Percentiles rank a stretch among this genome's conserved stretches.
These are phyloP conservation scores for Haplographium delicatum DNA, from an alignment of 495 filamentous ascomycete species.

Conservation along the genomic window DNA sequence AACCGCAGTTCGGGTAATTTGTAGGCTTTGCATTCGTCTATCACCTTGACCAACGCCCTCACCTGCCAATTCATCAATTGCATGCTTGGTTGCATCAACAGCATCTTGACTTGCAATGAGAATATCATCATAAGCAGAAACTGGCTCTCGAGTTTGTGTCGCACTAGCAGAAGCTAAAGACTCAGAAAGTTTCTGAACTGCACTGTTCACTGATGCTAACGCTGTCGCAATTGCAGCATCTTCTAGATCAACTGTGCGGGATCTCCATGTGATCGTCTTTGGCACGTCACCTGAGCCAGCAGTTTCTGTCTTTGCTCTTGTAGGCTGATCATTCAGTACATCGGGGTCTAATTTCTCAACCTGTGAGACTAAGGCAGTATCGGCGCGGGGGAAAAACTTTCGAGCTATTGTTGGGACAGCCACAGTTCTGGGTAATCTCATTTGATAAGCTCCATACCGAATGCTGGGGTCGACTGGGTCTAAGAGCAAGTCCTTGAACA, in stretches of 20 bases:
- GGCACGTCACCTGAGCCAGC: constrained; percentile 55
- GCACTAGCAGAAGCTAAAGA: constrained; percentile 55
- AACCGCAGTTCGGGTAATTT: constrained; percentile 86
- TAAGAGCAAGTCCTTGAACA: constrained; percentile 78
- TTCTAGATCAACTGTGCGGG: constrained; percentile 78
- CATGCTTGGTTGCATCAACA: constrained; percentile 85
- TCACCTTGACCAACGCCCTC: constrained; percentile 86
- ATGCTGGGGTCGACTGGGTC: constrained; percentile 89
- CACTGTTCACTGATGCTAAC: constrained; percentile 51
- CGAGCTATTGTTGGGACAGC: constrained; percentile 73
- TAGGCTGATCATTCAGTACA: constrained; percentile 55
- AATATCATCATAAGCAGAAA: constrained; percentile 86
- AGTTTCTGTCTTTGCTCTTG: constrained; percentile 49
- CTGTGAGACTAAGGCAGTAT: constrained; percentile 54
- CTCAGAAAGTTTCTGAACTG: constrained; percentile 49
- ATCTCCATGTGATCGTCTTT: constrained; percentile 81
- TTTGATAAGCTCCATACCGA: constrained; percentile 88
- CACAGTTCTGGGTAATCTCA: constrained; percentile 75
- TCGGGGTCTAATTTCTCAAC: constrained; percentile 70
- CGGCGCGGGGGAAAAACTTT: constrained; percentile 61
- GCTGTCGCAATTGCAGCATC: constrained; percentile 84
- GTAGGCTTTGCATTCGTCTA: constrained; percentile 82
- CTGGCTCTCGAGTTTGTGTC: constrained; percentile 51
- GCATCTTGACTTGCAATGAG: constrained; percentile 90
- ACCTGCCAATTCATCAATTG: constrained; percentile 79